A percentile compares a stretch with the other conserved stretches of the same genome.
These are phyloP conservation scores for Hemerocallis citrina DNA, from an alignment of 106 monocot species.

Conservation along the genomic window DNA sequence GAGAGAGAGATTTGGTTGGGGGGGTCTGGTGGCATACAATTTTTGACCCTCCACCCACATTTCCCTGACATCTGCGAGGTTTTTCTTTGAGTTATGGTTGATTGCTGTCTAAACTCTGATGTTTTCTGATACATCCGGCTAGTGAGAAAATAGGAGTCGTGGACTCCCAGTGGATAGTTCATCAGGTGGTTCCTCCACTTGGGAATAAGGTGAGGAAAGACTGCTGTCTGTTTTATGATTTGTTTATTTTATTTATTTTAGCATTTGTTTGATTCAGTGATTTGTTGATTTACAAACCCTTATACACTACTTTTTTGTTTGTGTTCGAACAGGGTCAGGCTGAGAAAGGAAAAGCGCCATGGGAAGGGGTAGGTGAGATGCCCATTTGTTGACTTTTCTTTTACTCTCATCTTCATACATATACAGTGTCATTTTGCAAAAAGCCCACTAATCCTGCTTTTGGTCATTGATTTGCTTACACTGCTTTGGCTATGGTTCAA, in stretches of 20 bases:
- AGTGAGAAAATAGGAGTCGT: conserved; percentile 59
- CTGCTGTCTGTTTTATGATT: background rate
- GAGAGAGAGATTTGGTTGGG: too few relatives aligned
- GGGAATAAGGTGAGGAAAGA: conserved; percentile 33
- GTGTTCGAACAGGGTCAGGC: conserved; percentile 25
- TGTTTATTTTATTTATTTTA: too few relatives aligned
- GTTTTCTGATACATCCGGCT: conserved; percentile 22
- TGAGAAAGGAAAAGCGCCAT: conserved; percentile 34
- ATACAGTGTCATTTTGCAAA: too few relatives aligned
- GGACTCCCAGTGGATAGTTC: conserved; percentile 55
- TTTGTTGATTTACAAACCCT: background rate
- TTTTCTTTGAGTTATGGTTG: background rate
- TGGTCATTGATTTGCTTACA: too few relatives aligned
- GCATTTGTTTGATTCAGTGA: too few relatives aligned
- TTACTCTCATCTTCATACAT: background rate
- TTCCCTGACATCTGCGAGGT: background rate
- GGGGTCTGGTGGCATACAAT: too few relatives aligned
- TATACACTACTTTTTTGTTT: background rate
- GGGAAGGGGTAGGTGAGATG: conserved; percentile 35
- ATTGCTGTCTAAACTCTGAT: background rate
- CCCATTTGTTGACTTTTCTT: background rate
- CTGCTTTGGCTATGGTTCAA: too few relatives aligned
- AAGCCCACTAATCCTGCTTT: too few relatives aligned
- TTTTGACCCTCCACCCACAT: too few relatives aligned
- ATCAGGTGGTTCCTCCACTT: conserved; percentile 45